A percentile compares a stretch with the other conserved stretches of the same genome.
These are phyloP conservation scores for Heritiera littoralis DNA, from an alignment of 345 rosid species.

Conservation along the genomic window DNA sequence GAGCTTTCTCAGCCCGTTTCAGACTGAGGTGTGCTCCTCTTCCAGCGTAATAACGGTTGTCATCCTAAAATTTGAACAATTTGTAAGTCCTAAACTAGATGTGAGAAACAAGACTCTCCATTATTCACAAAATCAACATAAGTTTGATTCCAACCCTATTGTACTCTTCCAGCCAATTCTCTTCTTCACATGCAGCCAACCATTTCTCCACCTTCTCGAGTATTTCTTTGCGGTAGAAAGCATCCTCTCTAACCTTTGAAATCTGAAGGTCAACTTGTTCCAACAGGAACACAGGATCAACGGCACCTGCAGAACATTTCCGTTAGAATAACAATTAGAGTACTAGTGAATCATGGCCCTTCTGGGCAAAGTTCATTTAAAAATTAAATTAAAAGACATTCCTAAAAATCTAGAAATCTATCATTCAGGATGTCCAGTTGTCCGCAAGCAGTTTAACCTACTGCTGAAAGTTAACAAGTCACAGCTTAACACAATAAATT, in stretches of 20 bases:
- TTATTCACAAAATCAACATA: neutral
- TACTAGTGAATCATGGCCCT: neutral
- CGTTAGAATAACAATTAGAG: neutral
- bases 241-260: slow-evolving; percentile 65
- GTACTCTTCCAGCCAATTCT: slow-evolving; percentile 81
- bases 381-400: neutral
- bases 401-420: neutral
- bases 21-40: slow-evolving; percentile 69
- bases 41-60: slow-evolving; percentile 75
- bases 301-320: slow-evolving; percentile 39
- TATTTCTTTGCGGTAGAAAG: slow-evolving; percentile 67
- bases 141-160: slow-evolving; percentile 46
- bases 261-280: slow-evolving; percentile 62
- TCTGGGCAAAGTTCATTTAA: slow-evolving; percentile 1
- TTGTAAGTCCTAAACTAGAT: slow-evolving; percentile 15
- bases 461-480: neutral
- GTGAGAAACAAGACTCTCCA: neutral
- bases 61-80: slow-evolving; percentile 48
- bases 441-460: neutral
- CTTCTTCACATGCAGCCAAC: slow-evolving; percentile 72
- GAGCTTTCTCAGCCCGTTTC: slow-evolving; percentile 82
- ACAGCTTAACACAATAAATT: neutral
- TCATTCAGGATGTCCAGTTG: neutral
- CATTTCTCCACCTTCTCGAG: slow-evolving; percentile 77
- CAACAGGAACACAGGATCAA: slow-evolving; percentile 49